Base-by-base conservation (phyloP, 768 basidiomycete genomes). In the Phylloporus sp. region DNA sequence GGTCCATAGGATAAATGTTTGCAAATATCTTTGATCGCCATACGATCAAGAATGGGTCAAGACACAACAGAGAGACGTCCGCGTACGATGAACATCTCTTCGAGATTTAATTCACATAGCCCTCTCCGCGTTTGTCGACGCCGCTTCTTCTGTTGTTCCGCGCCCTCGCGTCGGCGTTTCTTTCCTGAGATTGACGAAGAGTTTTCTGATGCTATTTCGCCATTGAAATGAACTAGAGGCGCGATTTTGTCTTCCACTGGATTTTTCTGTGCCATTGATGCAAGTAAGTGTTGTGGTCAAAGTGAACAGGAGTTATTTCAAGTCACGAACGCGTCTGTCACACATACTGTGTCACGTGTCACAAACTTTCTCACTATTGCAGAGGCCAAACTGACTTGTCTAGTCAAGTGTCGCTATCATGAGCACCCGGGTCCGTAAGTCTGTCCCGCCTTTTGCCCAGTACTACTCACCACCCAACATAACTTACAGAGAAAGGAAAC, bases 401-500 rank as follows among this genome's bases (percentile, higher is more conserved):
- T n/a, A n/a, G n/a, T n/a, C n/a, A 31, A 50, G 23, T 31, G n/a
- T 52, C 38, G 2, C 34, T 45, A 49, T 45, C 35, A 77, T 77
- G 77, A 75, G 73, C 35, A 73, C 71, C 31, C 74, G 76, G 34
- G 77, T 78, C 55, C 87, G 87, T 89, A 63, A 79, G 86, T 86
- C 45, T 49, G 46, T 46, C 28, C 15, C 10, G 22, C 50, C 36
- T 31, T 42, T 23, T 7, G n/a, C 26, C 41, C 38, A 47, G n/a
- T 49, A 58, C 46, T 4, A 46, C 35, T 44, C 24, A 9, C 4
- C 15, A n/a, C 31, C 38, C 22, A 45, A 58, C 47, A 29, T 10
- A 23, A 42, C 3, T 28, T 5, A 18, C 58, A 90, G 87, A 89
- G 64, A 90, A 90, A 64, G 87, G 87, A 15, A 74, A 78, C 8